Base-by-base conservation (phyloP, 2,329 filamentous ascomycete genomes). In the Epichloe glyceriae region DNA sequence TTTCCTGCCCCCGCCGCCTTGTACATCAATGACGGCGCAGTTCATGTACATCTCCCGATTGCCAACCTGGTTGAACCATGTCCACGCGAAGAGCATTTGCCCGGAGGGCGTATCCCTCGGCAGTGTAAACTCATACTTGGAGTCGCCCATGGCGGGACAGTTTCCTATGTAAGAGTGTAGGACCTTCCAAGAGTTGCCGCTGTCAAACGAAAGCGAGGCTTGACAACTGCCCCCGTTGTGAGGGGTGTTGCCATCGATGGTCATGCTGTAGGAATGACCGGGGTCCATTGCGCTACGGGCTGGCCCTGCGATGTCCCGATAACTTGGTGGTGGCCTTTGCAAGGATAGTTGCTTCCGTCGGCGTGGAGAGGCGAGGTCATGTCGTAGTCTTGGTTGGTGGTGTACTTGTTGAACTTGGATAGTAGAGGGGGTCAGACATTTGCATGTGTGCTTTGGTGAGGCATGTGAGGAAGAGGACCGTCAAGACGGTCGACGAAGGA, bases 21-120 rank as follows among this genome's bases (percentile, higher is more conserved):
- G 67, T 40, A 83, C 75, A 15, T 70, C 71, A 22, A 84, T 72
- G 5, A 74, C 72, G 0, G 80, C 80, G 56, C 81, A 85, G 63
- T 84, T 82, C 78, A 83, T 83, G 68, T 85, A 86, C 74, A 83
- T 82, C 60, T 85, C 81, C 17, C 81, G 71, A 58, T 82, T 83
- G 0, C 81, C 80, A 20, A 79, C 57, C 53, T 73, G 72, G 64
- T 82, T 82, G 64, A 81, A 80, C 77, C 76, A 80, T 3, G 74
- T 77, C 82, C 82, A 85, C 1, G 75, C 74, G 14, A 85, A 67
- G 1, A 84, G 61, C 5, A 74, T 78, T 52, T 57, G 53, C 12
- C 78, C 70, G 0, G 56, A n/a, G 0, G 75, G 74, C 0, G 73
- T 74, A 51, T 75, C 72, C 1, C 57, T 60, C 0, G 80, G 80